These are phyloP conservation scores for Naganishia friedmannii DNA, from an alignment of 768 basidiomycete genomes.

Conservation along the genomic window DNA sequence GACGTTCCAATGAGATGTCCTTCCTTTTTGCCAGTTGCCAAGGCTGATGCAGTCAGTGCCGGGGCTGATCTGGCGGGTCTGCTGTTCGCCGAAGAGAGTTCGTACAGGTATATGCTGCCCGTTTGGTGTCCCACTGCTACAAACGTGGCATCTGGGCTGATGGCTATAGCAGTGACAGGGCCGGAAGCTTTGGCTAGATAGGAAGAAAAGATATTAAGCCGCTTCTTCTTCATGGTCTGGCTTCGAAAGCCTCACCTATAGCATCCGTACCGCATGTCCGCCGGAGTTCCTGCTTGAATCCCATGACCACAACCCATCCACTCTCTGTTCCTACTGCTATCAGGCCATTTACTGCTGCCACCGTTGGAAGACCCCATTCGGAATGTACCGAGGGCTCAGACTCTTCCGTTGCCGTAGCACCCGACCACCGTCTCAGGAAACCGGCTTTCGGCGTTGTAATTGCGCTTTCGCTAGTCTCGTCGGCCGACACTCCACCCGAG, in stretches of 20 bases:
- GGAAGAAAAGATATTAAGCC: constrained; percentile 11
- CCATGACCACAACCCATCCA: constrained; percentile 77
- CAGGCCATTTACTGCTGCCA: constrained; percentile 77
- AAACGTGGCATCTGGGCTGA: constrained; percentile 92
- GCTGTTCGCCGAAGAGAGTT: constrained; percentile 68
- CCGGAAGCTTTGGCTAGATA: constrained; percentile 63
- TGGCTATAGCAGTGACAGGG: constrained; percentile 78
- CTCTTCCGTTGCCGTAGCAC: constrained; percentile 2
- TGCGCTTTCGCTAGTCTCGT: background rate
- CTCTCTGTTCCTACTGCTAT: constrained; percentile 82
- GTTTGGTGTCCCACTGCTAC: constrained; percentile 80
- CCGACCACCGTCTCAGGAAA: constrained; percentile 4
- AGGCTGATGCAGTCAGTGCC: constrained; percentile 44
- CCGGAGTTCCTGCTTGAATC: constrained; percentile 80
- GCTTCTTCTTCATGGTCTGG: constrained; percentile 4
- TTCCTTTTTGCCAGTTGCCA: constrained; percentile 77
- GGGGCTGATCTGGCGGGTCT: constrained; percentile 65
- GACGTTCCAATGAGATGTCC: constrained; percentile 68
- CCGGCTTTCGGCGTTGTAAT: background rate
- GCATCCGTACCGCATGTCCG: constrained; percentile 72
- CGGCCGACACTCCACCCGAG: background rate
- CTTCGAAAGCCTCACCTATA: constrained; percentile 57
- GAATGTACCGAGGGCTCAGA: background rate
- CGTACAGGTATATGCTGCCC: constrained; percentile 82
- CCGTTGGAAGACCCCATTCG: constrained; percentile 60